Base-by-base conservation (phyloP, 1,139 yeast genomes). In the Chernovozyma aurita region DNA sequence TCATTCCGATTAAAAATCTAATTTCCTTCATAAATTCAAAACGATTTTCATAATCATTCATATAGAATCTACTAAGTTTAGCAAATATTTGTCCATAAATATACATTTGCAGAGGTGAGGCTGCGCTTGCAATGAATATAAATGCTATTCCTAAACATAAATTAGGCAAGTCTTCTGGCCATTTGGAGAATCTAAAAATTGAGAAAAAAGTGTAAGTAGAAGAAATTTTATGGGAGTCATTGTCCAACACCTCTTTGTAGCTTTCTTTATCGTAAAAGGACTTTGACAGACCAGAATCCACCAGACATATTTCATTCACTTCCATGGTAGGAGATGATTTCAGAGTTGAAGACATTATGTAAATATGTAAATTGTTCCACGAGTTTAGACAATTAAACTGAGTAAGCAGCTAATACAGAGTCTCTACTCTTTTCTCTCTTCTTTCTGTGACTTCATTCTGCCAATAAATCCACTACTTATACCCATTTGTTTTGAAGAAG, bases 51-150 rank as follows among this genome's bases (percentile, higher is more conserved):
- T 57, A 63, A 1, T 55, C 38, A 0, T 70, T 64, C 1, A 44
- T 18, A 3, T 61, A 54, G 34, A 65, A 69, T 1, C 55, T 47
- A 1, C 78, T 54, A 8, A 87, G 59, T 2, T 70, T 60, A 9
- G 66, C 61, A 49, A 87, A 85, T 2, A 84, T 69, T 40, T 72
- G 61, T 2, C 95, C 95, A 40, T 81, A 74, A 9, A 87, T 49
- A 4, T 84, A 65, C 0, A 94, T 77, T 24, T 80, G 73, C 1
- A 75, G 67, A 0, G 95, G 85, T 0, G 85, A 74, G 0, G 76
- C 73, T 3, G 70, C 53, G 0, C 85, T 78, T 13, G 78, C 65
- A 0, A 64, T 48, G 25, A 49, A 43, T 42, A 65, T 55, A 21
- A 53, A 40, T 1, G 57, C 15, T 0, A 49, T 26, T 1, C 64